Evolutionary conservation across 345 rosid genomes (phyloP), one percentile per base, ranked within the genome.

Genomic region (Barbarea vulgaris): DNA sequence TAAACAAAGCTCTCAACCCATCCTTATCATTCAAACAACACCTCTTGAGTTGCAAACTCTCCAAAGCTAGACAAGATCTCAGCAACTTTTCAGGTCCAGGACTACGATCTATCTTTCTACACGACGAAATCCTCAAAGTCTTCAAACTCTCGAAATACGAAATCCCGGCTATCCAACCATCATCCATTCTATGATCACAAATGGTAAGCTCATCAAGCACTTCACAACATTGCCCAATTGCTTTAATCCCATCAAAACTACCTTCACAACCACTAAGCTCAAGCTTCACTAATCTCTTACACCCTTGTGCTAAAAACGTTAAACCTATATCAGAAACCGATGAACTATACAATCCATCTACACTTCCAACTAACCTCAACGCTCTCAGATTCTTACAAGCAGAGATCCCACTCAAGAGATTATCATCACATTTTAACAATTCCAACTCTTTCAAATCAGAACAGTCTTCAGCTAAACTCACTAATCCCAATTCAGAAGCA

Each of bases 231-330:
- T 91, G 96, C 22, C 98, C 99, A 5, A 96, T 86, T 4, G 99
- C 99, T 77, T 96, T 96, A 42, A 91, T 80, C 82, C 98, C 99
- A 84, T 91, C 97, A 24, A 87, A 93, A 56, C 98, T 93, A 46
- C 99, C 98, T 74, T 89, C 98, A 60, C 99, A 93, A 7, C 98
- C 89, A 74, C 81, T 76, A 65, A 93, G 89, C 85, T 96, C 98
- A n/a, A 96, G 89, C 88, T 84, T 91, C 80, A 89, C 95, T 50
- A 96, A 67, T 51, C 89, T 83, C 83, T 79, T 87, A 77, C 98
- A 96, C 34, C 97, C 99, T 55, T 91, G 98, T 5, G 99, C 99
- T 79, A 96, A 70, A 37, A 93, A 86, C 0, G 99, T 96, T 50
- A 96, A 76, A 39, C 99, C 99, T 50, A 96, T 88, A 82, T 96